These are phyloP conservation scores for Entomortierella chlamydospora DNA, from an alignment of 192 early-diverging fungal genomes.

Conservation along the genomic window DNA sequence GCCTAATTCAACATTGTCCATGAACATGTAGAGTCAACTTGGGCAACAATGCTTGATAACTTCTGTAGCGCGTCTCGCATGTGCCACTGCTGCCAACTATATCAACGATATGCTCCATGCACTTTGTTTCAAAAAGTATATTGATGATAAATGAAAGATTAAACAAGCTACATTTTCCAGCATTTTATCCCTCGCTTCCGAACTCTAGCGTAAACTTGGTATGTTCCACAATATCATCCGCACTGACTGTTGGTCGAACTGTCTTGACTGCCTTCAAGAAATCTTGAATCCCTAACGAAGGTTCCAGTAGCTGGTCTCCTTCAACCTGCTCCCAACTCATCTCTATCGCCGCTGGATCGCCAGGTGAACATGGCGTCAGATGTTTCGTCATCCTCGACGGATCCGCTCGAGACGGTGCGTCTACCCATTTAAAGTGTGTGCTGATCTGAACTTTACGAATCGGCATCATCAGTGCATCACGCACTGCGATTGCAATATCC, in stretches of 20 bases:
- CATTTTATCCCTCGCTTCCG: conserved; percentile 62
- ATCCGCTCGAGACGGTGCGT: conserved; percentile 69
- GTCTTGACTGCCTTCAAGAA: conserved; percentile 86
- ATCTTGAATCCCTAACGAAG: conserved; percentile 85
- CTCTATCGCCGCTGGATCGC: conserved; percentile 86
- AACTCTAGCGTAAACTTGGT: conserved; percentile 92
- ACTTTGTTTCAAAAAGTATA: too few species aligned
- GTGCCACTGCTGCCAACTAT: too few species aligned
- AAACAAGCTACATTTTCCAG: not conserved
- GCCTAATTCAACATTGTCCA: too few species aligned
- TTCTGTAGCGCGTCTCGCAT: too few species aligned
- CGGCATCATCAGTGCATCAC: conserved; percentile 98
- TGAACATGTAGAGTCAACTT: too few species aligned
- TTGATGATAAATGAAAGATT: too few species aligned
- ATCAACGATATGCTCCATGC: too few species aligned
- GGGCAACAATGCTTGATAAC: too few species aligned
- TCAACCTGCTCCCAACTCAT: conserved; percentile 90
- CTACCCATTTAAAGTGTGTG: conserved; percentile 89
- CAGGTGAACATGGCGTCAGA: conserved; percentile 95
- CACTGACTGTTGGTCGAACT: conserved; percentile 86
- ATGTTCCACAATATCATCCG: conserved; percentile 83
- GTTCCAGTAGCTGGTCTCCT: conserved; percentile 91
- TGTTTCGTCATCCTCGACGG: conserved; percentile 62
- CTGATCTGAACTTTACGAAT: conserved; percentile 95
- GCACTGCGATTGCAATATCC: conserved; percentile 93